Base-by-base conservation (phyloP, 2,329 filamentous ascomycete genomes). In the Pleomassaria siparia region DNA sequence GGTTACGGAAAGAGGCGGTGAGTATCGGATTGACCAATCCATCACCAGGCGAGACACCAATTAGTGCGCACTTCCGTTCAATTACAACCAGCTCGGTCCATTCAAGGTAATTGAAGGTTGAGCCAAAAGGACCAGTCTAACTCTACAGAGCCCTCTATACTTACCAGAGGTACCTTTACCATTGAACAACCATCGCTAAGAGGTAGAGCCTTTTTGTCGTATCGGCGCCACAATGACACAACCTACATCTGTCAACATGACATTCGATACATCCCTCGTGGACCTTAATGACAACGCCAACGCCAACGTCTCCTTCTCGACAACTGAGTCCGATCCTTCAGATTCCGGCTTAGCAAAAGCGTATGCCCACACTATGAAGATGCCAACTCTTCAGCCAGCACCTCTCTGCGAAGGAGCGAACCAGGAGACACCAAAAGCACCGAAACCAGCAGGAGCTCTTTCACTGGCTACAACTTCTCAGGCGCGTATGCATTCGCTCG, bases 241-340 rank as follows among this genome's bases (percentile, higher is more conserved):
- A 46, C 69, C 67, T 20, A 62, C 49, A 6, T 60, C 62, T 2
- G 49, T 71, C 50, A 54, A 70, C 46, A 62, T 61, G 53, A 71
- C 69, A n/a, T 71, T 72, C 44, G 68, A 72, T 42, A 69, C 69
- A 3, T 72, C 69, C 3, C 60, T 72, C 2, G 53, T 70, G 2
- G 66, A 72, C 46, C 51, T 70, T 22, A 40, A 15, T 18, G 15
- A 37, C 16, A 62, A 65, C 29, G 12, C 37, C 10, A 40, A 15
- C 15, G 15, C 41, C 16, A 62, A 65, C 29, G 12, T 39, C 10
- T 71, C 67, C n/a, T 71, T 70, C 47, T 70, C 67, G 12, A 70
- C 65, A 33, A 66, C 64, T 13, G 67, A 69, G 43, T 66, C 65
- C 4, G 66, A 69, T 8, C 59, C 58, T 6, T 58, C 55, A 25